Conservation (phyloP, 2,329 filamentous ascomycete species). For the Chlorencoelia australis region DNA sequence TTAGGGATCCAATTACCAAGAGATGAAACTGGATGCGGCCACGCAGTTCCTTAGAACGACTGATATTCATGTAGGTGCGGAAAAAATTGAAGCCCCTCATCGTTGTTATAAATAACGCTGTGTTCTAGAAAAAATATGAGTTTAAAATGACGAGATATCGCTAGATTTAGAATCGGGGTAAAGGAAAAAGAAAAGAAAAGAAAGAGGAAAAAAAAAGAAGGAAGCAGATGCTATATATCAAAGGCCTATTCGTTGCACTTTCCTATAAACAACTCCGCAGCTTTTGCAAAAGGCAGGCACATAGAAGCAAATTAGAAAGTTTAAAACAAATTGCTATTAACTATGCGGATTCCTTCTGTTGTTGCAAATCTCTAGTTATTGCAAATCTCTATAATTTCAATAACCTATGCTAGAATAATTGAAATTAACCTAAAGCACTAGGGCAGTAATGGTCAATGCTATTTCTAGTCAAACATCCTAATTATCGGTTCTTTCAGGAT, state of each 20-base stretch:
- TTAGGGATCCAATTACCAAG: conserved; percentile 1
- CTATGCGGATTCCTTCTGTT: conserved; percentile 1
- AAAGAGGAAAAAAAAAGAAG: too few species aligned
- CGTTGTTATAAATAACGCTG: conserved; percentile 1
- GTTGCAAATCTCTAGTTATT: too few species aligned
- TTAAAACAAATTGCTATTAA: neutral
- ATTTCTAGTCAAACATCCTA: conserved; percentile 5
- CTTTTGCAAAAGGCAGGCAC: conserved; percentile 3
- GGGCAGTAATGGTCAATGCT: conserved; percentile 2
- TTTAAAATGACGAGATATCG: conserved; percentile 1
- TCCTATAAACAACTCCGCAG: conserved; percentile 2
- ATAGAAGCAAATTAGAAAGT: neutral
- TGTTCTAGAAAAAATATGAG: conserved; percentile 1
- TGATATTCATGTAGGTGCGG: conserved; percentile 2
- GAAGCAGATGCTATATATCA: conserved; percentile 1
- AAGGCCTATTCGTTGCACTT: conserved; percentile 3
- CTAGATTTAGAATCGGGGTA: conserved; percentile 1
- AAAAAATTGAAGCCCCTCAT: conserved; percentile 3
- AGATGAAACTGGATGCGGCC: conserved; percentile 2
- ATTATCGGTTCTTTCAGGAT: conserved; percentile 1
- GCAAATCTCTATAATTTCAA: conserved; percentile 10
- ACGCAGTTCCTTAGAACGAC: conserved; percentile 1
- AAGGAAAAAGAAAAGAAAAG: conserved; percentile 1
- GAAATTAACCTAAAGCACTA: conserved; percentile 5
- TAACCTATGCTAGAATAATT: conserved; percentile 5